A percentile compares a stretch with the other conserved stretches of the same genome.
These are phyloP conservation scores for Kokia cookei DNA, from an alignment of 441 rosid genomes.

Conservation along the genomic window DNA sequence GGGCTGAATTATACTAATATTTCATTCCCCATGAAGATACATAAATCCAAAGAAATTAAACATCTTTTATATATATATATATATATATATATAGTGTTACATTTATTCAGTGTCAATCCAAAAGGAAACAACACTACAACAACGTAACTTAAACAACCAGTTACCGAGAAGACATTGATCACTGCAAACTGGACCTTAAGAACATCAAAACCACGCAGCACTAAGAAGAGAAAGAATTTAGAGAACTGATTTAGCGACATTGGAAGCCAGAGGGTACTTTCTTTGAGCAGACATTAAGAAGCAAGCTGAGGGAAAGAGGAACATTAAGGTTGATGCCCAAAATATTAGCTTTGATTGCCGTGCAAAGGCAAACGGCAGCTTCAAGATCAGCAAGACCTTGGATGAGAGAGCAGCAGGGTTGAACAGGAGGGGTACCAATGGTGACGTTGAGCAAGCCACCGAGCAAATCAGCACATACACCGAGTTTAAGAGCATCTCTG, in stretches of 20 bases:
- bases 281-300: conserved; percentile 60
- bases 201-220: not conserved
- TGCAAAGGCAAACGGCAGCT: conserved; percentile 68
- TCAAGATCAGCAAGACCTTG: conserved; percentile 58
- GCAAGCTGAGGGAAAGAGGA: conserved; percentile 45
- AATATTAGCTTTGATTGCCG: conserved; percentile 49
- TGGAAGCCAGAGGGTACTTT: conserved; percentile 48
- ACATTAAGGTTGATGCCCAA: conserved; percentile 42
- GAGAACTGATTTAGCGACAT: conserved; percentile 26
- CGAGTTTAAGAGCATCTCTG: conserved; percentile 50
- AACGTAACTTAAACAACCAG: not conserved
- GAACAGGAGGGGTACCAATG: conserved; percentile 46
- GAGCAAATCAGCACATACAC: conserved; percentile 47
- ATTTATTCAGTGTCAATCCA: conserved; percentile 17
- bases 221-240: not conserved
- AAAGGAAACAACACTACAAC: conserved; percentile 9
- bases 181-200: not conserved
- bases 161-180: not conserved
- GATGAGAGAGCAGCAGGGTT: conserved; percentile 57
- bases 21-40: not conserved
- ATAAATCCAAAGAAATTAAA: not conserved
- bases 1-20: not conserved
- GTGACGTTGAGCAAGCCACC: conserved; percentile 38
- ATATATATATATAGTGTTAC: not conserved
- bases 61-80: not conserved